A percentile compares a stretch with the other conserved stretches of the same genome.
phyloP scores from a whole-genome alignment of 2,329 filamentous ascomycete species.

The Fusarium nisikadoi region DNA sequence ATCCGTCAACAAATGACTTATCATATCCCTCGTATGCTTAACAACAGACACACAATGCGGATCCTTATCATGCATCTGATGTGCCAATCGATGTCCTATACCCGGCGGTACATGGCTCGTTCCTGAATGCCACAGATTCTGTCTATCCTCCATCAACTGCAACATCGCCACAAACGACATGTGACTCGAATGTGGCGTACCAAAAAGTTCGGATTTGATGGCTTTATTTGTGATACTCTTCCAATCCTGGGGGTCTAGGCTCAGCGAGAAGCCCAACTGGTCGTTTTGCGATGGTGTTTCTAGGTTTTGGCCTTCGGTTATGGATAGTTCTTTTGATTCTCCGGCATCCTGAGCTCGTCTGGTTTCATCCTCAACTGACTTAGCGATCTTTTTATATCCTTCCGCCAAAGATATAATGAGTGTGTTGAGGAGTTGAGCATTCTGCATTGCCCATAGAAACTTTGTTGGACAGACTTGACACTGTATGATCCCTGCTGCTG shows the following conservation, averaged over 20 bases:
- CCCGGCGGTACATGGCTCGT: constrained; percentile 1
- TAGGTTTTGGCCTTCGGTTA: constrained; percentile 17
- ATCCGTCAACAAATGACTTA: constrained; percentile 21
- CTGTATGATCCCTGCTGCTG: constrained; percentile 29
- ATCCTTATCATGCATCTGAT: constrained; percentile 33
- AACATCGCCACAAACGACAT: constrained; percentile 26
- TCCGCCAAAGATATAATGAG: constrained; percentile 41
- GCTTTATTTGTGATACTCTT: constrained; percentile 31
- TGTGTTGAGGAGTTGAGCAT: constrained; percentile 41
- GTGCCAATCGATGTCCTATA: constrained; percentile 3
- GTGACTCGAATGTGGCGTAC: not conserved
- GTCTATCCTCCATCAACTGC: constrained; percentile 42
- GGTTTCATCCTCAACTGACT: constrained; percentile 36
- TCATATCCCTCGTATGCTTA: constrained; percentile 39
- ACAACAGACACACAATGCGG: constrained; percentile 40
- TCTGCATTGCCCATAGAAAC: constrained; percentile 45
- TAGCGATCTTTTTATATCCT: constrained; percentile 38
- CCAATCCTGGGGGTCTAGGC: constrained; percentile 33
- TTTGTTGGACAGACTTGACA: constrained; percentile 38
- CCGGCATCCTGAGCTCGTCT: constrained; percentile 23
- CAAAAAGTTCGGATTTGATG: constrained; percentile 37
- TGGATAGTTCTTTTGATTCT: constrained; percentile 28
- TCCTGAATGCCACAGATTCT: constrained; percentile 40
- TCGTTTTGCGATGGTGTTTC: not conserved
- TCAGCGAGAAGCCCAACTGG: constrained; percentile 16